A percentile compares a stretch with the other conserved stretches of the same genome.
phyloP scores from a whole-genome alignment of 345 rosid species.

The Lepidium didymum region DNA sequence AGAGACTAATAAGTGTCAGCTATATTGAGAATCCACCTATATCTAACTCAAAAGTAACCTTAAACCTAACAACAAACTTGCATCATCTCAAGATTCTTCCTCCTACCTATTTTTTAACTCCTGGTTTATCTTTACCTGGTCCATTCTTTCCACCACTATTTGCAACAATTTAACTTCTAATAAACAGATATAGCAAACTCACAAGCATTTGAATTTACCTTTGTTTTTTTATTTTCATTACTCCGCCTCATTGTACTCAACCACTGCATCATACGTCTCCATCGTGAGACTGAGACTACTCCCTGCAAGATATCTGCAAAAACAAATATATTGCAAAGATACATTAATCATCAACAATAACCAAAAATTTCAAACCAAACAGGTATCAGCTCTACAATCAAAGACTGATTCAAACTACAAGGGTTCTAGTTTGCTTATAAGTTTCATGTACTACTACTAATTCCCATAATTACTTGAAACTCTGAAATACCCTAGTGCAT shows the following conservation, averaged over 20 bases:
- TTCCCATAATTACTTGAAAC: background rate
- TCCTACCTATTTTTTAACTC: conserved; percentile 17
- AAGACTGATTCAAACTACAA: background rate
- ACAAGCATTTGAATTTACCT: background rate
- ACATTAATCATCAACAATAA: background rate
- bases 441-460: background rate
- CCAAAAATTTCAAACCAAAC: background rate
- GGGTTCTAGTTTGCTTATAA: background rate
- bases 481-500: background rate
- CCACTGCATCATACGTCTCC: conserved; percentile 69
- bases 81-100: conserved; percentile 13
- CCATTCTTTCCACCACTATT: background rate
- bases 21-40: background rate
- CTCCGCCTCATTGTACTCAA: conserved; percentile 33
- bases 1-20: conserved; percentile 9
- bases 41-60: background rate
- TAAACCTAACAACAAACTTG: conserved; percentile 1
- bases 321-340: background rate
- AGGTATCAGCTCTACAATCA: background rate
- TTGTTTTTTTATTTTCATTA: background rate
- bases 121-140: background rate
- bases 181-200: background rate
- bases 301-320: conserved; percentile 56
- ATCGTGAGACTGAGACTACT: conserved; percentile 42
- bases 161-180: background rate